A percentile compares a stretch with the other conserved stretches of the same genome.
Conservation (phyloP, 345 rosid species). For the Conringia planisiliqua region DNA sequence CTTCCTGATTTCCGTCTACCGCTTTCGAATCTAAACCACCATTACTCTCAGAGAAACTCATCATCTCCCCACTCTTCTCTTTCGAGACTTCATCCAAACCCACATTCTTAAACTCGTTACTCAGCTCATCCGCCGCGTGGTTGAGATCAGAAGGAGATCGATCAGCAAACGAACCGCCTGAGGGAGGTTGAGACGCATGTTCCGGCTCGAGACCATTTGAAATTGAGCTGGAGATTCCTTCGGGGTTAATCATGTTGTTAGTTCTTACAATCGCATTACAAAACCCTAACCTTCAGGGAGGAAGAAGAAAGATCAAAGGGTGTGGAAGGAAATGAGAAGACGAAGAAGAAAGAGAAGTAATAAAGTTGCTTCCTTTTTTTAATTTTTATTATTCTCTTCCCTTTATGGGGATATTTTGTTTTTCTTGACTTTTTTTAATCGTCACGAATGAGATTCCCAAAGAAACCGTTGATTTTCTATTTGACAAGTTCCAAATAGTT, state of each 20-base stretch:
- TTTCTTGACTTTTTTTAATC: not conserved
- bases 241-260: not conserved
- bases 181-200: conserved; percentile 12
- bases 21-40: conserved; percentile 1
- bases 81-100: conserved; percentile 19
- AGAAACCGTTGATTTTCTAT: conserved; percentile 23
- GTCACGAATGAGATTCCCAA: conserved; percentile 19
- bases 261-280: conserved; percentile 20
- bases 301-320: conserved; percentile 20
- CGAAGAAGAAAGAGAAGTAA: not conserved
- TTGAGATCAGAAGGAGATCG: conserved; percentile 37
- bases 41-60: not conserved
- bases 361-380: conserved; percentile 8
- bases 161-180: conserved; percentile 15
- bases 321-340: not conserved
- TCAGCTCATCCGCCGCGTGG: conserved; percentile 26
- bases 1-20: not conserved
- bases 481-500: conserved; percentile 16
- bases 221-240: not conserved
- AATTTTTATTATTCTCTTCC: not conserved
- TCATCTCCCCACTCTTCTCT: not conserved
- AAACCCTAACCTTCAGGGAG: conserved; percentile 28
- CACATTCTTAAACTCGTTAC: conserved; percentile 36
- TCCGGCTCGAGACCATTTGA: not conserved
- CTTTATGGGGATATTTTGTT: not conserved